Evolutionary conservation across 306 rosid species (phyloP).

Genomic region (Lotus japonicus): DNA sequence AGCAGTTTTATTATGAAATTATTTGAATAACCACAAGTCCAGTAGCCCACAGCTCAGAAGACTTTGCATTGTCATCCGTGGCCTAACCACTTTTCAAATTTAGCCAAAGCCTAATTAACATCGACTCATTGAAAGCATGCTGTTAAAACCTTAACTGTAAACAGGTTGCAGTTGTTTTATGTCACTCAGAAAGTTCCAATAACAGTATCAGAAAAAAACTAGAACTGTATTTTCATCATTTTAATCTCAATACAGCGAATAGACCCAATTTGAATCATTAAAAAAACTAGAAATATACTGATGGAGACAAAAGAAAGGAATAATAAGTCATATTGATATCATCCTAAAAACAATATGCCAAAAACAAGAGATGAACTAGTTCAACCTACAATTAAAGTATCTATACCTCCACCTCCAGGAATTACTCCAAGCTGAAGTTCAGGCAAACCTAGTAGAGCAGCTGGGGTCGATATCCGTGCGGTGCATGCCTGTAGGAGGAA

Average conservation of each 20-base stretch:
- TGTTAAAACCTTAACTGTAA: background rate
- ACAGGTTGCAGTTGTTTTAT: background rate
- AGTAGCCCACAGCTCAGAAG: background rate
- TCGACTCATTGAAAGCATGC: background rate
- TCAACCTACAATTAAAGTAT: background rate
- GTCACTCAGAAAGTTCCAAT: background rate
- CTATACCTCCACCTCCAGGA: slow-evolving; percentile 42
- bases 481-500: slow-evolving; percentile 62
- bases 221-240: background rate
- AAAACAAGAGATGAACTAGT: background rate
- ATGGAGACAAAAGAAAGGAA: background rate
- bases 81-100: slow-evolving; percentile 1
- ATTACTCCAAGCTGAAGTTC: slow-evolving; percentile 50
- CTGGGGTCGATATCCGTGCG: slow-evolving; percentile 83
- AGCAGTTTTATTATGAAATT: background rate
- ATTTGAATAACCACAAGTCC: background rate
- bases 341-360: background rate
- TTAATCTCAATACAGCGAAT: background rate
- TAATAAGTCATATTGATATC: background rate
- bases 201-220: background rate
- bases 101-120: background rate
- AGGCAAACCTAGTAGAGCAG: slow-evolving; percentile 87
- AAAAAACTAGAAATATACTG: background rate
- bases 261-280: background rate
- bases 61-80: background rate